phyloP scores from a whole-genome alignment of 768 basidiomycete species.

The Kwoniella dejecticola region DNA sequence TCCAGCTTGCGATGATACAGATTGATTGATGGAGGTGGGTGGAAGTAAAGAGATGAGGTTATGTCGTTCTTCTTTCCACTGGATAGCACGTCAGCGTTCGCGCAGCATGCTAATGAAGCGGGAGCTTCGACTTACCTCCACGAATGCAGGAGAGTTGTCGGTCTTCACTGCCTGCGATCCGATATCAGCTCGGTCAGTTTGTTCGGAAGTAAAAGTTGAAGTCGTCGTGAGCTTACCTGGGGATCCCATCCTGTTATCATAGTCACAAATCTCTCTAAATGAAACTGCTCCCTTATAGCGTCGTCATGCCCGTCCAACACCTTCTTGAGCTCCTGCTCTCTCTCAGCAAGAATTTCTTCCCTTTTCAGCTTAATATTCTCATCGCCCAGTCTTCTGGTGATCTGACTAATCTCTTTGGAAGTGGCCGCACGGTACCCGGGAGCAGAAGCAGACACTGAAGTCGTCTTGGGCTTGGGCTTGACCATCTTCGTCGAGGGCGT shows the following conservation, averaged over 20 bases:
- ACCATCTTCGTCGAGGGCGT: not conserved
- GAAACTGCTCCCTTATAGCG: conserved; percentile 77
- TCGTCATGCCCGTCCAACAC: conserved; percentile 56
- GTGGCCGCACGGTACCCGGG: conserved; percentile 18
- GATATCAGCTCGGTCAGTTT: not conserved
- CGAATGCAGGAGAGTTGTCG: conserved; percentile 72
- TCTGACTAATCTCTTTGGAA: conserved; percentile 27
- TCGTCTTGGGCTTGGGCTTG: too few species aligned
- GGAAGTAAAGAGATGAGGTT: conserved; percentile 62
- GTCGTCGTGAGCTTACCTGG: conserved; percentile 60
- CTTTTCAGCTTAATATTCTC: conserved; percentile 29
- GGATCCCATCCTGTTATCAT: conserved; percentile 75
- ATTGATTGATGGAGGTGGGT: conserved; percentile 45
- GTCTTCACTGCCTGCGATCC: conserved; percentile 64
- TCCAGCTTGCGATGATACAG: conserved; percentile 25
- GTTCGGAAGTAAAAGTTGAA: not conserved
- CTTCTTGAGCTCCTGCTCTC: conserved; percentile 64
- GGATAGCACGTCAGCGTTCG: not conserved
- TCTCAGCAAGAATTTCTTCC: conserved; percentile 62
- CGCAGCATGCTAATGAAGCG: too few species aligned
- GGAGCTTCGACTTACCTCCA: conserved; percentile 70
- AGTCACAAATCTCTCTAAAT: conserved; percentile 77
- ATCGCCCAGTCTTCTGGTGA: conserved; percentile 24
- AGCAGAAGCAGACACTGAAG: not conserved
- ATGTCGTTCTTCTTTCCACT: conserved; percentile 55